Evolutionary conservation across 1,284 basidiomycete species (phyloP).

Genomic region (Heterobasidion occidentale): DNA sequence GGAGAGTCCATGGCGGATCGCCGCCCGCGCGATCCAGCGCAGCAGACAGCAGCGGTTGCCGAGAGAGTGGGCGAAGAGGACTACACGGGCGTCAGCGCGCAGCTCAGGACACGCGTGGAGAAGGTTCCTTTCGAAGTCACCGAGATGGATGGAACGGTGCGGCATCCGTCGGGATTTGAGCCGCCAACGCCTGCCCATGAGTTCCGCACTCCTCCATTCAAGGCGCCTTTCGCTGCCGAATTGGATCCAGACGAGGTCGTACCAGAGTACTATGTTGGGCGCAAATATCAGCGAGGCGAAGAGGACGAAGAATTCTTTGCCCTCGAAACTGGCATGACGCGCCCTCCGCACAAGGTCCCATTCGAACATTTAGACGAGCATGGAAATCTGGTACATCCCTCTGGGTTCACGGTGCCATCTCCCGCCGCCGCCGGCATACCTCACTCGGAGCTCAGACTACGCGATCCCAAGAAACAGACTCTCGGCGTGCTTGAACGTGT

Average conservation of each 20-base stretch:
- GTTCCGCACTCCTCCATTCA: conserved; percentile 12
- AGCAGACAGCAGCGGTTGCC: conserved; percentile 4
- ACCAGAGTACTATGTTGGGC: neutral
- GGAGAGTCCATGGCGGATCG: neutral
- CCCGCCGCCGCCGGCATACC: neutral
- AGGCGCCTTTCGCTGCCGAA: neutral
- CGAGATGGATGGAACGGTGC: conserved; percentile 19
- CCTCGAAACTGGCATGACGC: neutral
- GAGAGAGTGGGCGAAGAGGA: conserved; percentile 5
- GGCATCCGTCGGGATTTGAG: conserved; percentile 24
- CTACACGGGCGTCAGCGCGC: conserved; percentile 18
- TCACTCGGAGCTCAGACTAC: neutral
- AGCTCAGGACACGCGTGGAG: conserved; percentile 20
- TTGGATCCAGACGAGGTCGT: neutral
- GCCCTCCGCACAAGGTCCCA: neutral
- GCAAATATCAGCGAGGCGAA: neutral
- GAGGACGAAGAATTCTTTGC: neutral
- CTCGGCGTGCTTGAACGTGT: neutral
- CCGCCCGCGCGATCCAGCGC: neutral
- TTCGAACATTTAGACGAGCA: neutral
- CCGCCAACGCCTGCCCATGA: conserved; percentile 24
- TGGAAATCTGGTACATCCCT: neutral
- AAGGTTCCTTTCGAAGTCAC: conserved; percentile 27
- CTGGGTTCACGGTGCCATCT: neutral
- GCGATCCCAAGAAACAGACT: neutral